Percentiles rank a stretch among this genome's conserved stretches.
Evolutionary conservation across 2,329 filamentous ascomycete genomes (phyloP).

Genomic region (Paraconiothyrium brasiliense): DNA sequence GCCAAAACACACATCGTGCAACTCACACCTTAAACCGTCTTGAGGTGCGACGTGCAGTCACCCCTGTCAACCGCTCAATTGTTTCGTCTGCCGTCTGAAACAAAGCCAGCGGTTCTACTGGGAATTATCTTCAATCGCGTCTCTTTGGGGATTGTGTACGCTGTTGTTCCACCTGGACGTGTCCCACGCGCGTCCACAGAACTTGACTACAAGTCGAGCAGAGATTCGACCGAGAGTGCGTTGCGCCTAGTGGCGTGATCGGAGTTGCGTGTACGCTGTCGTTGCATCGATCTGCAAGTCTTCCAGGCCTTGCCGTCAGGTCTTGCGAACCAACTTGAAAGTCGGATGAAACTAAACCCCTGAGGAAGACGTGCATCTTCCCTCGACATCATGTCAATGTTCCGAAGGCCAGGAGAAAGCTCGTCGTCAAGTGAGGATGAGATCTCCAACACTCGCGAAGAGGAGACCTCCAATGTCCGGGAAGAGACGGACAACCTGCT

Average conservation of each 20-base stretch:
- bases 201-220: not conserved
- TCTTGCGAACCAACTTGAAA: not conserved
- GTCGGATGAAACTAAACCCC: not conserved
- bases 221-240: not conserved
- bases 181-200: not conserved
- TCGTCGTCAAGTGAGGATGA: slow-evolving; percentile 43
- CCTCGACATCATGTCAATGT: slow-evolving; percentile 40
- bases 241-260: not conserved
- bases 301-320: slow-evolving; percentile 2
- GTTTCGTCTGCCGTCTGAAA: not conserved
- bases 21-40: slow-evolving; percentile 23
- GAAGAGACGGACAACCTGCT: slow-evolving; percentile 30
- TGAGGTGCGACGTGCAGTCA: slow-evolving; percentile 10
- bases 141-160: slow-evolving; percentile 2
- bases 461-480: slow-evolving; percentile 15
- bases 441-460: slow-evolving; percentile 31
- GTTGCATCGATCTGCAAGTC: not conserved
- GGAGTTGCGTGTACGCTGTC: not conserved
- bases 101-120: not conserved
- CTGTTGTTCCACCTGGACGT: not conserved
- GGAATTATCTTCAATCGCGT: not conserved
- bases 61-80: not conserved
- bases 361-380: not conserved
- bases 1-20: slow-evolving; percentile 17
- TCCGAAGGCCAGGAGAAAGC: slow-evolving; percentile 45